Percentiles rank a stretch among this genome's conserved stretches.
Evolutionary conservation across 306 rosid species (phyloP).

Genomic region (Casuarina cunninghamiana): DNA sequence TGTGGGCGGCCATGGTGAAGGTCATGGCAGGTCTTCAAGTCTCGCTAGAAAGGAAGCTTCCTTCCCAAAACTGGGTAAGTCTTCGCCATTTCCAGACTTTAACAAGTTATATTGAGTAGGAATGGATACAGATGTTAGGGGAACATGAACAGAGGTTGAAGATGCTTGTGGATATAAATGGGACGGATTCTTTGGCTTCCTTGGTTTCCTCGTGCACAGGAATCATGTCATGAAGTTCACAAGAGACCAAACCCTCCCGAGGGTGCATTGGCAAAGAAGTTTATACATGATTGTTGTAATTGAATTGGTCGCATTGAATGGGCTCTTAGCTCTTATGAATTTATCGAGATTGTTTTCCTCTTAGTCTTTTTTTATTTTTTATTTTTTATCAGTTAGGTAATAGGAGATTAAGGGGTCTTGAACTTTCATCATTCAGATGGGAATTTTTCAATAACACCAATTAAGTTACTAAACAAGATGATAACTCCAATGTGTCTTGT

Average conservation of each 20-base stretch:
- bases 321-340: background rate
- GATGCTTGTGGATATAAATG: background rate
- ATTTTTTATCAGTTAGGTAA: background rate
- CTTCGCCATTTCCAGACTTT: slow-evolving; percentile 50
- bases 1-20: slow-evolving; percentile 59
- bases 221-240: slow-evolving; percentile 15
- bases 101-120: slow-evolving; percentile 51
- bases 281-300: background rate
- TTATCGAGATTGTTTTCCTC: too few species aligned
- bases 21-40: slow-evolving; percentile 54
- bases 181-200: slow-evolving; percentile 6
- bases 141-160: background rate
- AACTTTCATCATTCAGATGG: too few species aligned
- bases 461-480: too few species aligned
- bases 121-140: background rate
- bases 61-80: slow-evolving; percentile 58
- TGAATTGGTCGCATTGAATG: background rate
- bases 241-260: background rate
- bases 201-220: background rate
- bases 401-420: too few species aligned
- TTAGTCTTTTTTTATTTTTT: background rate
- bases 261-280: slow-evolving; percentile 9
- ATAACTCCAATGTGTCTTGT: too few species aligned
- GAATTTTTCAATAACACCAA: too few species aligned
- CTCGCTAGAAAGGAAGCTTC: slow-evolving; percentile 75